Percentiles rank a stretch among this genome's conserved stretches.
phyloP scores from a whole-genome alignment of 257 asterid species.

The Salvia hispanica region DNA sequence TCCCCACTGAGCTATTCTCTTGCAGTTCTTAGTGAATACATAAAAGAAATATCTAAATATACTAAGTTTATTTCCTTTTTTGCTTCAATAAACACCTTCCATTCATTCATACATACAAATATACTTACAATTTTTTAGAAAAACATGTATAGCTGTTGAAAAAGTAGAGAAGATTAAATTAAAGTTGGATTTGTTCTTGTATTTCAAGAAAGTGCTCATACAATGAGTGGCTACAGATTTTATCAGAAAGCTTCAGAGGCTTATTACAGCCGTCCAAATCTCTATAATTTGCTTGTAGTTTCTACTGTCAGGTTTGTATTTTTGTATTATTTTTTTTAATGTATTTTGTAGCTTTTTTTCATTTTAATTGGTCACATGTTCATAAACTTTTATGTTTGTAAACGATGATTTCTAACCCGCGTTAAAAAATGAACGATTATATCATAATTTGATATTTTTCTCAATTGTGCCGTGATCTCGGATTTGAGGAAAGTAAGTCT shows the following conservation, averaged over 20 bases:
- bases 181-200: constrained; percentile 33
- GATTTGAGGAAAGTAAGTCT: too few relatives aligned
- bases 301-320: constrained; percentile 61
- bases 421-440: too few relatives aligned
- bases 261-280: constrained; percentile 44
- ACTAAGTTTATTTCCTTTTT: background rate
- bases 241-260: constrained; percentile 61
- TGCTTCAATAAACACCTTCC: background rate
- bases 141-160: background rate
- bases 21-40: background rate
- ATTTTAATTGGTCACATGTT: background rate
- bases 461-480: too few relatives aligned
- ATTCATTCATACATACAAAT: background rate
- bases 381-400: background rate
- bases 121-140: background rate
- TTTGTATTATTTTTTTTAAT: background rate
- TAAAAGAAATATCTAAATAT: background rate
- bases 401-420: too few relatives aligned
- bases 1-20: too few relatives aligned
- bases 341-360: background rate
- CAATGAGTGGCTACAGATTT: constrained; percentile 56
- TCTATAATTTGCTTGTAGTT: constrained; percentile 52
- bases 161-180: background rate
- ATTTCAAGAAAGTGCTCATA: constrained; percentile 14
- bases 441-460: too few relatives aligned